These are phyloP conservation scores for Suillus bovinus DNA, from an alignment of 768 basidiomycete genomes.

Conservation along the genomic window DNA sequence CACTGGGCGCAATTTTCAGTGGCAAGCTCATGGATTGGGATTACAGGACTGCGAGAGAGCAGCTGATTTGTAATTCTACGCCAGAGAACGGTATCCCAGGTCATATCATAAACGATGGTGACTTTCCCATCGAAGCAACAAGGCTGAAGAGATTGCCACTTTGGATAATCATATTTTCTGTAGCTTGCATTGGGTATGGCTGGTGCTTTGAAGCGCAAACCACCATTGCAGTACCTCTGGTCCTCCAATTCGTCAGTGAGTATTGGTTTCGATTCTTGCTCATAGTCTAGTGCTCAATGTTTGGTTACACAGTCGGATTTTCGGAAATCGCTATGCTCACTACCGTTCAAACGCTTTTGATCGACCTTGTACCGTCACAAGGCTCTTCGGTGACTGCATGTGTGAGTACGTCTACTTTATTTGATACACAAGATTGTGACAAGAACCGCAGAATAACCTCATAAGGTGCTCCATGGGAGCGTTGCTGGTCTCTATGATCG, in stretches of 20 bases:
- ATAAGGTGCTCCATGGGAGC: constrained; percentile 62
- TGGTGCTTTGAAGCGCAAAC: constrained; percentile 51
- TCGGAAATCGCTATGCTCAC: constrained; percentile 49
- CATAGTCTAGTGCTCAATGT: not conserved
- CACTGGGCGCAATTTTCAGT: constrained; percentile 51
- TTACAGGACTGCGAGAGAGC: constrained; percentile 42
- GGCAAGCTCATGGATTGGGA: constrained; percentile 65
- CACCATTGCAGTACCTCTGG: constrained; percentile 48
- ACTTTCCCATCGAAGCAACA: constrained; percentile 58
- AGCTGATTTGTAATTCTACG: constrained; percentile 3
- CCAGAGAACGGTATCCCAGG: constrained; percentile 22
- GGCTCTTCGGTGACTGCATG: constrained; percentile 67
- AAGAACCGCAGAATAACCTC: constrained; percentile 56
- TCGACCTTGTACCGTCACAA: constrained; percentile 58
- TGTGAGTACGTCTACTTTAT: constrained; percentile 38
- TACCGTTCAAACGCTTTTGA: constrained; percentile 53
- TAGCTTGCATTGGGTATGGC: constrained; percentile 49
- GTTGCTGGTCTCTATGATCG: constrained; percentile 55
- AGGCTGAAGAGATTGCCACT: constrained; percentile 48
- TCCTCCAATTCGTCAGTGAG: constrained; percentile 43
- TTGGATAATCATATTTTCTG: constrained; percentile 38
- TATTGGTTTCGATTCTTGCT: constrained; percentile 1
- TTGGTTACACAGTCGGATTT: constrained; percentile 45
- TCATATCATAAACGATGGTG: constrained; percentile 26
- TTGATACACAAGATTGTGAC: not conserved